Base-by-base conservation (phyloP, 129 eudicot genomes). In the Smallanthus sonchifolius region DNA sequence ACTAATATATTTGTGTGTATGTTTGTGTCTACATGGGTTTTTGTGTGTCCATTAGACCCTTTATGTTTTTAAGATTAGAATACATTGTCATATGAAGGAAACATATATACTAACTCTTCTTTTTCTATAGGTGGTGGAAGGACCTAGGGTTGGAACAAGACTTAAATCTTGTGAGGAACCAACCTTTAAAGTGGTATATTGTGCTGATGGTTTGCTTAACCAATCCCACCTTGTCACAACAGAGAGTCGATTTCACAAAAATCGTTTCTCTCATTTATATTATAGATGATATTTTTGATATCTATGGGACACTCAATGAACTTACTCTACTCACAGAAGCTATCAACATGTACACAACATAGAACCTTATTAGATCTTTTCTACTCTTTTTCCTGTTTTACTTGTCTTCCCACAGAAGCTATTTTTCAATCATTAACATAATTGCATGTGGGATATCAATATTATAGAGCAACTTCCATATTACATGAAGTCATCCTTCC, bases 131-230 rank as follows among this genome's bases (percentile, higher is more conserved):
- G 73, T 90, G 92, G 92, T 81, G 90, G 88, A 75, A 69, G 30
- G 84, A 67, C 0, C 37, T 85, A 15, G 83, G 80, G 7, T 47
- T 83, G 59, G 37, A 64, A 32, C 52, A 78, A 74, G 82, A 83
- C n/a, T 59, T 90, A 34, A 76, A 61, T 59, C 44, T 60, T 43
- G 87, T 84, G 0, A 85, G 96, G 73, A 62, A 81, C 65, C 75
- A 87, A 65, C 96, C 96, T 30, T 2, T 83, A 17, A 87, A 87
- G 80, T 90, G 92, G 90, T 77, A 87, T 40, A 65, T 83, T 56
- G 83, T 90, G 90, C 52, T 90, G 2, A 78, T 79, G n/a, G 90
- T 75, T 3, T 42, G 49, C 62, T 74, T 90, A 3, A 36, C 79
- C 6, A 82, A 81, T 74, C 84, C 85, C 24, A 56, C 47, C 40